Base-by-base conservation (phyloP, 441 rosid genomes). In the Cnidoscolus chayamansa region DNA sequence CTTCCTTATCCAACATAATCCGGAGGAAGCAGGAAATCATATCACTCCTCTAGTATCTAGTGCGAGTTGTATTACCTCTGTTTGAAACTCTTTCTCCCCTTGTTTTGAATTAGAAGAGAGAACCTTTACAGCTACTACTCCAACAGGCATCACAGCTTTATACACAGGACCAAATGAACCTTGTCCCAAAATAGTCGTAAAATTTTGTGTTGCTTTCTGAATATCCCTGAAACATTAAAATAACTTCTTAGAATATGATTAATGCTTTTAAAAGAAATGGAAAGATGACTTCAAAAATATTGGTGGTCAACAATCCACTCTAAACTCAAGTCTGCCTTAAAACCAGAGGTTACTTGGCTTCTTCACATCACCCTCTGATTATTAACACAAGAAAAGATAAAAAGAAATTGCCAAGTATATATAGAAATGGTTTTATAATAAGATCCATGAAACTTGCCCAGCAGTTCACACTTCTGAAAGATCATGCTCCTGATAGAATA, bases 141-240 rank as follows among this genome's bases (percentile, higher is more conserved):
- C 94, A 30, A 79, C 68, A 51, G 88, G 84, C 88, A 93, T 74
- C 57, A 76, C 72, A 31, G 97, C 97, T 85, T 87, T 93, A 80
- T 91, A 93, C 31, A 96, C 98, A 40, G 92, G 95, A 77, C 98
- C 99, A 79, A 90, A 93, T 66, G 99, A 88, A 66, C 98, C 99
- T 84, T 93, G 85, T 62, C 99, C 99, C 68, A 96, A 61, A 60
- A 86, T 74, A n/a, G 95, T 90, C 4, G 97, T 93, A 74, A 93
- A 96, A 80, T 84, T 90, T 65, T 89, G 86, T 50, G 99, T 93
- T 60, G 97, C 97, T 86, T 96, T 96, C 85, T 91, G 97, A 67
- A 93, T 83, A 81, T 90, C 98, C 94, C 99, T 93, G 86, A 65
- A 77, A 61, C 80, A 19, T 40, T 0, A 70, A 40, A 47, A 7